Evolutionary conservation across 768 basidiomycete species (phyloP), one percentile per base, ranked within the genome.

Genomic region (Albatrellus ellisii): DNA sequence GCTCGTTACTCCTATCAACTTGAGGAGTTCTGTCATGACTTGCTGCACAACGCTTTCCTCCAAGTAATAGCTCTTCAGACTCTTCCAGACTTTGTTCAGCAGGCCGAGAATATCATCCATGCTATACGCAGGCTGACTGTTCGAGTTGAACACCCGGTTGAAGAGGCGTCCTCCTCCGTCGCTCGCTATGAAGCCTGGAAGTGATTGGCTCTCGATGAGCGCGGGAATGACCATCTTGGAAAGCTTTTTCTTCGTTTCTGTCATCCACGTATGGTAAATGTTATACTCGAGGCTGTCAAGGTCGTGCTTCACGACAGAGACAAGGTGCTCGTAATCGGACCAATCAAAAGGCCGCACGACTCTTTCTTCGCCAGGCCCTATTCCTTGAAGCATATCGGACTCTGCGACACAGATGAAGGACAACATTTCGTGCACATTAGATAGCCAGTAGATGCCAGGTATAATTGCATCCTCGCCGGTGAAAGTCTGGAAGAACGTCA

Each of bases 381-480:
- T 97, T 18, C 95, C 95, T 58, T 98, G 90, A 7, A 90, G 71
- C 79, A 97, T 95, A 62, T 99, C 95, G 56, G 84, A 84, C 63
- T 99, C 95, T n/a, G 95, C 95, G 28, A 97, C 84, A 54, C 87
- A 94, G 56, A 98, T 94, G 63, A 98, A 99, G 4, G 95, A 99
- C 25, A 98, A 71, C 77, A 98, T 92, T 58, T 99, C 95, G 59
- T 99, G 95, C 27, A 99, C 92, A 54, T 99, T 99, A 25, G 95
- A 97, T n/a, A 99, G 68, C 95, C 95, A 99, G 72, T 87, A 99
- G 51, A 98, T 86, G 28, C 95, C 95, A 5, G 95, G 95, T 27
- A 92, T 67, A 46, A 99, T 89, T 12, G 91, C 82, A 43, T 98
- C 95, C 61, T 99, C 95, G 47, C 90, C 81, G 11, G 72, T 72